phyloP scores from a whole-genome alignment of 768 basidiomycete species.

The Mycena galericulata region DNA sequence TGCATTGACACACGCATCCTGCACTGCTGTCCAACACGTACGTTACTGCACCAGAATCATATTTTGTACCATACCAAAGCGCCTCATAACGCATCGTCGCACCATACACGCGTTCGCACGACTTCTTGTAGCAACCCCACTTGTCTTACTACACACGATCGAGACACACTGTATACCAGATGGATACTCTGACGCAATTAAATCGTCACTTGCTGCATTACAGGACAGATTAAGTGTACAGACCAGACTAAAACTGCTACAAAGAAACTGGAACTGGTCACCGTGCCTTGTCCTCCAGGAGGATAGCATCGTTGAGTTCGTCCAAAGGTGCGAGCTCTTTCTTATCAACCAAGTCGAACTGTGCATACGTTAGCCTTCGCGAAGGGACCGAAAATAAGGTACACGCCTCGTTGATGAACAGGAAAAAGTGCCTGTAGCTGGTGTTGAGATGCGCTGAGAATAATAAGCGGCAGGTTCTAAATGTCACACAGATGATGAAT shows the following conservation, averaged over 20 bases:
- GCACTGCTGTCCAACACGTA: slow-evolving; percentile 8
- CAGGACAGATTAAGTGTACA: slow-evolving; percentile 19
- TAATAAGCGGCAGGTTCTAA: not conserved
- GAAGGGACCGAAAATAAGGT: not conserved
- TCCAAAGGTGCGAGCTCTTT: slow-evolving; percentile 96
- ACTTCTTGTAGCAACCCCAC: slow-evolving; percentile 27
- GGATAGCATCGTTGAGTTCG: slow-evolving; percentile 93
- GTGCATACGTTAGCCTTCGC: slow-evolving; percentile 28
- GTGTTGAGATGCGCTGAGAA: slow-evolving; percentile 94
- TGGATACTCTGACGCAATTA: slow-evolving; percentile 5
- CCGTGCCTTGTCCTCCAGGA: slow-evolving; percentile 63
- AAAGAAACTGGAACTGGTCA: slow-evolving; percentile 34
- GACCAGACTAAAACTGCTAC: not conserved
- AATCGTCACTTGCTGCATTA: slow-evolving; percentile 2
- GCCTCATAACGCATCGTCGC: slow-evolving; percentile 16
- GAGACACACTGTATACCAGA: slow-evolving; percentile 12
- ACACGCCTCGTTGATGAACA: slow-evolving; percentile 94
- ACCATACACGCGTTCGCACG: slow-evolving; percentile 33
- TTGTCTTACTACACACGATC: slow-evolving; percentile 33
- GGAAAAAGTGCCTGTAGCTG: slow-evolving; percentile 97
- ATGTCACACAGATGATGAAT: slow-evolving; percentile 8
- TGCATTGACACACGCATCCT: slow-evolving; percentile 30
- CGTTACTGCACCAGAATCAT: slow-evolving; percentile 15
- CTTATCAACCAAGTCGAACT: slow-evolving; percentile 97
- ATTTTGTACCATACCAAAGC: slow-evolving; percentile 29